A percentile compares a stretch with the other conserved stretches of the same genome.
phyloP scores from a whole-genome alignment of 352 stramenopile genomes.

The Peronosclerospora sorghi region DNA sequence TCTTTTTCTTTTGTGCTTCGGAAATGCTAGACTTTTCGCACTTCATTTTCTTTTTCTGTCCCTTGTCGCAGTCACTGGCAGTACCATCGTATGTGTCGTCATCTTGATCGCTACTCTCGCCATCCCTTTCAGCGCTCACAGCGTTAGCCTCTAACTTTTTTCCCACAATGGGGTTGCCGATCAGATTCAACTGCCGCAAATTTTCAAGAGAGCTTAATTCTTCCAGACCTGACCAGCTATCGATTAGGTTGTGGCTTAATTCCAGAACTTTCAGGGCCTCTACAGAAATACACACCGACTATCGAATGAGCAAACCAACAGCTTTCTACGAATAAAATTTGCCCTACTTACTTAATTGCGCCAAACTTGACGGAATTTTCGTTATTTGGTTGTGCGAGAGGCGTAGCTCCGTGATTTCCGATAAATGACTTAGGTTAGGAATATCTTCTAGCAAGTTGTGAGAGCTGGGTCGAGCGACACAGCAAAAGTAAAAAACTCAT shows the following conservation, averaged over 20 bases:
- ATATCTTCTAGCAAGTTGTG: constrained; percentile 71
- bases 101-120: constrained; percentile 8
- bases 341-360: constrained; percentile 47
- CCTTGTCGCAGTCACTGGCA: constrained; percentile 13
- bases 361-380: constrained; percentile 43
- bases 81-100: constrained; percentile 6
- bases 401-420: constrained; percentile 62
- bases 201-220: constrained; percentile 43
- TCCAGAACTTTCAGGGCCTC: constrained; percentile 75
- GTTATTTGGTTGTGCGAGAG: constrained; percentile 77
- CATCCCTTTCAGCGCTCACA: constrained; percentile 14
- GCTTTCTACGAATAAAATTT: neutral
- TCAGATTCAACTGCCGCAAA: constrained; percentile 71
- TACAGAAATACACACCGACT: constrained; percentile 13
- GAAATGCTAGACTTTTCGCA: constrained; percentile 26
- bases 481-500: neutral
- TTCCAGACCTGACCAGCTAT: constrained; percentile 70
- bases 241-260: constrained; percentile 72
- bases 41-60: constrained; percentile 12
- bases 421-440: constrained; percentile 52
- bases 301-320: constrained; percentile 1
- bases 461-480: constrained; percentile 27
- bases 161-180: constrained; percentile 68
- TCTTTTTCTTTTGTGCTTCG: constrained; percentile 33
- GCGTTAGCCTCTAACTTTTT: constrained; percentile 25